Base-by-base conservation (phyloP, 2,329 filamentous ascomycete species). In the Claviceps capensis region DNA sequence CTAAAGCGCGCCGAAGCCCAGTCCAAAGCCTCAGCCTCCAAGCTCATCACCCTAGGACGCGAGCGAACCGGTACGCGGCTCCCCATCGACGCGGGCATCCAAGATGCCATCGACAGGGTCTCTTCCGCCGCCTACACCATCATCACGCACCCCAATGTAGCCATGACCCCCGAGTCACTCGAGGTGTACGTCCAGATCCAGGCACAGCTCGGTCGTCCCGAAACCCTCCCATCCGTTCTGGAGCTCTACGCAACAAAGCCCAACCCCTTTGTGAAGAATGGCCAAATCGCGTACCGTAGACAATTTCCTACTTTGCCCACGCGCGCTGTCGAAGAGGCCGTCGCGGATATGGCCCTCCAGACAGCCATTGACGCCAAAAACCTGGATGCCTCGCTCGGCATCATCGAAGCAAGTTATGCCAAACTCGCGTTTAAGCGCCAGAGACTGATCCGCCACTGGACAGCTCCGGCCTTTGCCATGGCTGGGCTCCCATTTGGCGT, bases 171-270 rank as follows among this genome's bases (percentile, higher is more conserved):
- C 8, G 72, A 77, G 34, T 72, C 91, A 37, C 78, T 97, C 41
- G 73, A 78, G 53, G 67, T 78, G 58, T 97, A 96, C 67, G 82
- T 95, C 55, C 74, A 79, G 40, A 80, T 88, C 45, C 88, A 95
- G 65, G 75, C 82, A 30, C 75, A 82, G 11, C 77, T 97, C 44
- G 78, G 81, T 55, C 81, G 78, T 52, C 83, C 88, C 2, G 80
- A 87, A 57, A 82, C 86, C 45, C 79, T 97, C 56, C 88, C 91
- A 6, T 78, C 83, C 54, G 80, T 89, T 43, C 85, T 98, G 62
- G 72, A 82, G 52, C 75, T 96, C 50, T 97, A 91, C 65, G 87
- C 88, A 48, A 79, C 80, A 59, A 98, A 97, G 67, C 85, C 87
- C 9, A 72, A 82, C 56, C 86, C 89, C 2, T 69, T 76, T 49